phyloP scores from a whole-genome alignment of 2,329 filamentous ascomycete genomes.

The Dissoconium aciculare region DNA sequence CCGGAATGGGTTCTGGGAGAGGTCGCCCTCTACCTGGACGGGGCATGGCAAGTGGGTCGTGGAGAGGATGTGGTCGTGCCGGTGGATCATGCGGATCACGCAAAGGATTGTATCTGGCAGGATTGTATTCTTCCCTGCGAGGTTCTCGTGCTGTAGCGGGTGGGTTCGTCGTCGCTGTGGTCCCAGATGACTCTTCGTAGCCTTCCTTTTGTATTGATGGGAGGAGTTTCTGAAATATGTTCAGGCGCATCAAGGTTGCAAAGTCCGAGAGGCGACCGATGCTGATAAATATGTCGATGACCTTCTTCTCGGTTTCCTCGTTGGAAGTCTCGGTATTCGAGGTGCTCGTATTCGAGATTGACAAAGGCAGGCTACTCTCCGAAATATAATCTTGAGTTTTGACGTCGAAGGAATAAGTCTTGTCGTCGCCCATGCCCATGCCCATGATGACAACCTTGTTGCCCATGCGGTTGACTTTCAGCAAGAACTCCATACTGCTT shows the following conservation, averaged over 20 bases:
- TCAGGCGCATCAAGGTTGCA: slow-evolving; percentile 55
- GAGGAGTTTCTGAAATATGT: slow-evolving; percentile 71
- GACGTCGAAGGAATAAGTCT: slow-evolving; percentile 64
- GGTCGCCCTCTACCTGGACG: slow-evolving; percentile 42
- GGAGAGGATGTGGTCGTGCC: slow-evolving; percentile 51
- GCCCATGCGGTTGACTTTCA: slow-evolving; percentile 71
- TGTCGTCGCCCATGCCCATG: slow-evolving; percentile 64
- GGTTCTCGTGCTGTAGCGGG: slow-evolving; percentile 15
- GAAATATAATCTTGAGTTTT: slow-evolving; percentile 61
- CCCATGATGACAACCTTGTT: slow-evolving; percentile 72
- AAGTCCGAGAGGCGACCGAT: slow-evolving; percentile 52
- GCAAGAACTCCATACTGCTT: slow-evolving; percentile 67
- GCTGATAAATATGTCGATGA: slow-evolving; percentile 58
- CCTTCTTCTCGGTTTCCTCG: slow-evolving; percentile 6
- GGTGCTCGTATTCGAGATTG: slow-evolving; percentile 5
- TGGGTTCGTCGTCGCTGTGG: slow-evolving; percentile 6
- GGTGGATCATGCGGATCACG: slow-evolving; percentile 44
- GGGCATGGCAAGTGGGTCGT: slow-evolving; percentile 38
- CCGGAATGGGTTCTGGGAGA: slow-evolving; percentile 60
- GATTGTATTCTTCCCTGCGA: slow-evolving; percentile 6
- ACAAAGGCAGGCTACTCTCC: slow-evolving; percentile 40
- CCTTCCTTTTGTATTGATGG: slow-evolving; percentile 64
- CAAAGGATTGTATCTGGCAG: slow-evolving; percentile 32
- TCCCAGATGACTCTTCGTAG: slow-evolving; percentile 45
- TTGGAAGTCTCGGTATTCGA: background rate